Conservation (phyloP, 805 yeast genomes). For the Saturnispora diversa region DNA sequence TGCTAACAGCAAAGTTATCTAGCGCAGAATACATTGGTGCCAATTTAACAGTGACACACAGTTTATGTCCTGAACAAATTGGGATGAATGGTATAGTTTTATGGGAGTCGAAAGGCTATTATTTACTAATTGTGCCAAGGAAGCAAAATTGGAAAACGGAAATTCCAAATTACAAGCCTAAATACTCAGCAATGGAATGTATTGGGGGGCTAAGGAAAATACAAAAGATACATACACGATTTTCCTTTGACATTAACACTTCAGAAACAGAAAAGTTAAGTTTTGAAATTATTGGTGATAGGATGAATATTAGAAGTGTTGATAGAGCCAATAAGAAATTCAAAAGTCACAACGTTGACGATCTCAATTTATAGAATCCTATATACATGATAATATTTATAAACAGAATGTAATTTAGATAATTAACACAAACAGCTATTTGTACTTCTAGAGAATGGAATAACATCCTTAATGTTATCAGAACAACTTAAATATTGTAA, state of each 20-base stretch:
- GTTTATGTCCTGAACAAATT: constrained; percentile 47
- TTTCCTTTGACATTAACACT: constrained; percentile 37
- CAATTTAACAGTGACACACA: constrained; percentile 45
- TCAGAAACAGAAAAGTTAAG: constrained; percentile 23
- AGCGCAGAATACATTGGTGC: constrained; percentile 81
- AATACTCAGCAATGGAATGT: constrained; percentile 22
- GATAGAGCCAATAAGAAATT: constrained; percentile 83
- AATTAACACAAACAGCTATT: constrained; percentile 39
- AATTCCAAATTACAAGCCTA: constrained; percentile 15
- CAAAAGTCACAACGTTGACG: constrained; percentile 60
- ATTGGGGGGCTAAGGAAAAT: constrained; percentile 61
- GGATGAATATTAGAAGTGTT: constrained; percentile 64
- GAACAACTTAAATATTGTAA: constrained; percentile 63
- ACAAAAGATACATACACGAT: constrained; percentile 60
- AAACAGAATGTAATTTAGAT: not conserved
- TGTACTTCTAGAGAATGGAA: constrained; percentile 77
- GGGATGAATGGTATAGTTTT: constrained; percentile 70
- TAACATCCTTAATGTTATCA: constrained; percentile 78
- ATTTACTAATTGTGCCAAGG: constrained; percentile 51
- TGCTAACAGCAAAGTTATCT: constrained; percentile 48
- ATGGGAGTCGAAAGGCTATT: constrained; percentile 74
- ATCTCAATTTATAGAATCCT: constrained; percentile 16
- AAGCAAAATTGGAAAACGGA: constrained; percentile 31
- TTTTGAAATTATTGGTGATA: constrained; percentile 71
- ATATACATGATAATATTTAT: not conserved